Evolutionary conservation across 495 filamentous ascomycete genomes (phyloP).

Genomic region (Massariosphaeria phaeospora): DNA sequence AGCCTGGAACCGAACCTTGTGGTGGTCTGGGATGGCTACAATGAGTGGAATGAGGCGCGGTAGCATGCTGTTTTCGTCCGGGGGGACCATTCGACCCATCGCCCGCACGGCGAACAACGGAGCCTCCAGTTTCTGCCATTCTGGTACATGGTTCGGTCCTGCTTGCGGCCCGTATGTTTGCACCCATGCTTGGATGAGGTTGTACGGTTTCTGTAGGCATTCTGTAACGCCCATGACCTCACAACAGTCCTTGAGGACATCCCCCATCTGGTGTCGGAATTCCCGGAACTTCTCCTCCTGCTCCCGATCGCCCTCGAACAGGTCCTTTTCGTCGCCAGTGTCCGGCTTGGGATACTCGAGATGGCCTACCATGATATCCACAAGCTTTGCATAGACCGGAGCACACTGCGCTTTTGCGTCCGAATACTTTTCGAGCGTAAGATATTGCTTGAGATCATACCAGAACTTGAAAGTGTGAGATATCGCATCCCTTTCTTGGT

Average conservation of each 20-base stretch:
- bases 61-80: conserved; percentile 77
- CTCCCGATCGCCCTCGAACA: conserved; percentile 94
- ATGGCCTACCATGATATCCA: conserved; percentile 90
- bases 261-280: conserved; percentile 94
- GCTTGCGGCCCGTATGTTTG: conserved; percentile 71
- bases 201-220: conserved; percentile 81
- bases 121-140: conserved; percentile 95
- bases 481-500: conserved; percentile 83
- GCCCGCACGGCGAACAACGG: conserved; percentile 92
- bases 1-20: conserved; percentile 92
- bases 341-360: conserved; percentile 83
- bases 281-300: conserved; percentile 96
- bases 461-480: conserved; percentile 92
- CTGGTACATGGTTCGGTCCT: conserved; percentile 67
- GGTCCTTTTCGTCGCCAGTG: conserved; percentile 64
- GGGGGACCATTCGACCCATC: conserved; percentile 95
- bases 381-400: conserved; percentile 77
- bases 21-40: conserved; percentile 88
- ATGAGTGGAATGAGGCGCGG: conserved; percentile 87
- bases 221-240: conserved; percentile 89
- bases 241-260: conserved; percentile 96
- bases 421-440: conserved; percentile 84
- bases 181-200: conserved; percentile 82
- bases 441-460: conserved; percentile 97
- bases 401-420: conserved; percentile 67